A percentile compares a stretch with the other conserved stretches of the same genome.
phyloP scores from a whole-genome alignment of 2,329 filamentous ascomycete genomes.

The Apiospora pterosperma region DNA sequence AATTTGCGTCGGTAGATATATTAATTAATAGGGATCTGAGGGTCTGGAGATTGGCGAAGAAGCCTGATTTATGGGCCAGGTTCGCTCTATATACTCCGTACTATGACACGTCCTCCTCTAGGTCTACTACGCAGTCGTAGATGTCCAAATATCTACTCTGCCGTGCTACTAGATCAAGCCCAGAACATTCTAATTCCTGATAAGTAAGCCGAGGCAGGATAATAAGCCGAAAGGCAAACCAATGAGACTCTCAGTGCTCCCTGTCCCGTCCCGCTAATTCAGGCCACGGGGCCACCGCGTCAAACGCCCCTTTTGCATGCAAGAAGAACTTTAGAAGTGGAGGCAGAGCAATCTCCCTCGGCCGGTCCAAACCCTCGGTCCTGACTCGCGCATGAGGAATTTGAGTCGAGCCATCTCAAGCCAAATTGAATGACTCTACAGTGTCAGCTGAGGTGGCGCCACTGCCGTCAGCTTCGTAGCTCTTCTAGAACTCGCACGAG shows the following conservation, averaged over 20 bases:
- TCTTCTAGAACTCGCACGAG: not conserved
- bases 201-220: too few relatives aligned
- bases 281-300: too few relatives aligned
- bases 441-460: not conserved
- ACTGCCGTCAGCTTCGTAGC: not conserved
- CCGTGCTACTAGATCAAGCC: too few relatives aligned
- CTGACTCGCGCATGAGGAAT: not conserved
- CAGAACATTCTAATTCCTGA: too few relatives aligned
- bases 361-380: not conserved
- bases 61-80: slow-evolving; percentile 7
- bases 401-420: not conserved
- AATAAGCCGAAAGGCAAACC: too few relatives aligned
- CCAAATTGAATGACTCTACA: not conserved
- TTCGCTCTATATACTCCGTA: not conserved
- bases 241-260: too few relatives aligned
- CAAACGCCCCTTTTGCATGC: not conserved
- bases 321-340: not conserved
- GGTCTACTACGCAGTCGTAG: too few relatives aligned
- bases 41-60: slow-evolving; percentile 10
- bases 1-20: slow-evolving; percentile 9
- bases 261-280: too few relatives aligned
- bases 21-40: slow-evolving; percentile 11
- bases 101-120: too few relatives aligned
- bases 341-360: not conserved
- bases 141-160: too few relatives aligned